phyloP scores from a whole-genome alignment of 2,329 filamentous ascomycete species.

The Aspergillus sp. region DNA sequence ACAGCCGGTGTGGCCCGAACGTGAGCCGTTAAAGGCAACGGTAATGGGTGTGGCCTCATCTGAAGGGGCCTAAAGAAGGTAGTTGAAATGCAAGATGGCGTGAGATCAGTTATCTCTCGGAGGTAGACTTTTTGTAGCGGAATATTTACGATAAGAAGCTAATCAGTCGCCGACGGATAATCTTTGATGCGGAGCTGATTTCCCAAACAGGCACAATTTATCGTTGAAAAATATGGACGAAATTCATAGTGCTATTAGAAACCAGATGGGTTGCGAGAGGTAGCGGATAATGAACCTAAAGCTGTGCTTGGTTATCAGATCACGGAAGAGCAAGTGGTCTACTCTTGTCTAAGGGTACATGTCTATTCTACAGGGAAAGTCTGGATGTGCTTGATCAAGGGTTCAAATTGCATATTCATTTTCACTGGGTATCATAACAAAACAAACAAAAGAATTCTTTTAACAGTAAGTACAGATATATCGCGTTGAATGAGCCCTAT shows the following conservation, averaged over 20 bases:
- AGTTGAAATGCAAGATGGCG: conserved; percentile 5
- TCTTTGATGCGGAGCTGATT: conserved; percentile 22
- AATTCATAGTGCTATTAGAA: no score
- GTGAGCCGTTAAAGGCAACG: conserved; percentile 24
- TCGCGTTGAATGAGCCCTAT: conserved; percentile 12
- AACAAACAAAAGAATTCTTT: neutral
- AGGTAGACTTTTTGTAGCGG: neutral
- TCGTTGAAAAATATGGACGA: neutral
- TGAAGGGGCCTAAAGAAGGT: conserved; percentile 9
- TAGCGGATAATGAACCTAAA: neutral
- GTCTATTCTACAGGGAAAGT: neutral
- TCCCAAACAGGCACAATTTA: neutral
- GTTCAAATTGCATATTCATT: neutral
- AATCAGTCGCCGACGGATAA: conserved; percentile 19
- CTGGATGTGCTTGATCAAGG: neutral
- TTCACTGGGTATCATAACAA: neutral
- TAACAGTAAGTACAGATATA: neutral
- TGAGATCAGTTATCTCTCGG: neutral
- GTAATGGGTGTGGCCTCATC: conserved; percentile 28
- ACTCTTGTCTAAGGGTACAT: neutral
- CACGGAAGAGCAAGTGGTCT: neutral
- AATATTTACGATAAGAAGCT: conserved; percentile 20
- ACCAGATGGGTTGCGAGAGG: no score
- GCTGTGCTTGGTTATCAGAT: neutral
- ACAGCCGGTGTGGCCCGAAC: conserved; percentile 16